Evolutionary conservation across 1,284 basidiomycete genomes (phyloP).

Genomic region (Singerocomus inundabilis): DNA sequence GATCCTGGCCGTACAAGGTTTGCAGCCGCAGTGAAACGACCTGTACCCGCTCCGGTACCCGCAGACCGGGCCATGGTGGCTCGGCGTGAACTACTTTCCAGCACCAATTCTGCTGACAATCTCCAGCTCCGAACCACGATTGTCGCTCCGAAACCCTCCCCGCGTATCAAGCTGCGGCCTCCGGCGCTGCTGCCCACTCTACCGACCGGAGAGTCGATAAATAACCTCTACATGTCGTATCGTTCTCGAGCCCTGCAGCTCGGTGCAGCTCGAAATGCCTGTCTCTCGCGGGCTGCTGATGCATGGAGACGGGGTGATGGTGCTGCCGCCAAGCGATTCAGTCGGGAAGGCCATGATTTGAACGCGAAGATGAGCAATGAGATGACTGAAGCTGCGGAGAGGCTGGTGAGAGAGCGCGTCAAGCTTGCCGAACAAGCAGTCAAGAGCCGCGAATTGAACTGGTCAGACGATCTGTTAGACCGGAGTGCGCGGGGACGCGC

Average conservation of each 20-base stretch:
- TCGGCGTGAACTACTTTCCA: constrained; percentile 53
- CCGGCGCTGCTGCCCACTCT: constrained; percentile 88
- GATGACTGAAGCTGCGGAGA: constrained; percentile 76
- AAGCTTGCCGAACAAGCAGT: constrained; percentile 75
- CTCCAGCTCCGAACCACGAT: constrained; percentile 65
- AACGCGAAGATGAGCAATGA: constrained; percentile 88
- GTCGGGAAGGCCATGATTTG: constrained; percentile 88
- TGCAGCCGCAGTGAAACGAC: constrained; percentile 76
- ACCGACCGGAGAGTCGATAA: constrained; percentile 77
- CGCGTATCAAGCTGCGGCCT: constrained; percentile 77
- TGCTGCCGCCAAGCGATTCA: constrained; percentile 91
- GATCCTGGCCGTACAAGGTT: constrained; percentile 86
- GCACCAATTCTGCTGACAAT: constrained; percentile 54
- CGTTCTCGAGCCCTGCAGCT: constrained; percentile 85
- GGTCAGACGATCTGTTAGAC: constrained; percentile 86
- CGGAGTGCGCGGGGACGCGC: constrained; percentile 71
- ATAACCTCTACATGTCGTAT: constrained; percentile 83
- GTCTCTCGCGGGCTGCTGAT: constrained; percentile 92
- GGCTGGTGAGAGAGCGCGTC: constrained; percentile 80
- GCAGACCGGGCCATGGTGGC: constrained; percentile 41
- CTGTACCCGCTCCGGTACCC: constrained; percentile 34
- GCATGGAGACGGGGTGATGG: constrained; percentile 95
- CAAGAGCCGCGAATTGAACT: constrained; percentile 60
- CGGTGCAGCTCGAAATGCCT: constrained; percentile 91
- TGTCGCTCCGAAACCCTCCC: constrained; percentile 81